Base-by-base conservation (phyloP, 2,329 filamentous ascomycete species). In the Clonostachys byssicola region DNA sequence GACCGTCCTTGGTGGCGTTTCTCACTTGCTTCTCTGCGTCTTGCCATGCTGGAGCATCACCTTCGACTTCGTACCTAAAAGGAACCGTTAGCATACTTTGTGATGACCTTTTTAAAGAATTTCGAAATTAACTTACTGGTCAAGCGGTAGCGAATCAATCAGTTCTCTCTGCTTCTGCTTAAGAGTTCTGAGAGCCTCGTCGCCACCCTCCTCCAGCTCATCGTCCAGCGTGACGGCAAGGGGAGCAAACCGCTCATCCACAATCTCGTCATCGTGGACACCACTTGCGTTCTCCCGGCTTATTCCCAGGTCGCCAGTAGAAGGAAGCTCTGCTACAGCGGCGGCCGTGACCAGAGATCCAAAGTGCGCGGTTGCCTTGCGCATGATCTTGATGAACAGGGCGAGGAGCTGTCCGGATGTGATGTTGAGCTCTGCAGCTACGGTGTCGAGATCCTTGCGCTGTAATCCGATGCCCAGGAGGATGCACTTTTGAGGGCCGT, bases 371-470 rank as follows among this genome's bases (percentile, higher is more conserved):
- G 88, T 88, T 38, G 96, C 79, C 72, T 97, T 97, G 54, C 91
- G 83, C 50, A 96, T 78, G 51, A 96, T 87, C 75, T 99, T 99
- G 65, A 96, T 89, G 67, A 99, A 97, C 87, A 97, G 95, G 51
- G 92, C 92, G 52, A 99, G 75, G 5, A 96, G 73, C 70, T 97
- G 94, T 41, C 84, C 86, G 1, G 81, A 82, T 6, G 96, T 70
- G 8, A 77, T 78, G 4, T 17, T n/a, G 33, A 96, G 69, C 60
- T 99, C 94, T 52, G 85, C 83, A 51, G 92, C 86, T 9, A 96
- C 71, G 12, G 81, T 79, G 13, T 94, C 89, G 30, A 99, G 74
- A 38, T 88, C 85, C 72, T 97, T 97, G 55, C 88, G 83, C 67
- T 99, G 95, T 50, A 97, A 72, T 17, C 95, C 94, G 43, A 95